Percentiles rank a stretch among this genome's conserved stretches.
phyloP scores from a whole-genome alignment of 2,329 filamentous ascomycete genomes.

The Talaromyces sp. region DNA sequence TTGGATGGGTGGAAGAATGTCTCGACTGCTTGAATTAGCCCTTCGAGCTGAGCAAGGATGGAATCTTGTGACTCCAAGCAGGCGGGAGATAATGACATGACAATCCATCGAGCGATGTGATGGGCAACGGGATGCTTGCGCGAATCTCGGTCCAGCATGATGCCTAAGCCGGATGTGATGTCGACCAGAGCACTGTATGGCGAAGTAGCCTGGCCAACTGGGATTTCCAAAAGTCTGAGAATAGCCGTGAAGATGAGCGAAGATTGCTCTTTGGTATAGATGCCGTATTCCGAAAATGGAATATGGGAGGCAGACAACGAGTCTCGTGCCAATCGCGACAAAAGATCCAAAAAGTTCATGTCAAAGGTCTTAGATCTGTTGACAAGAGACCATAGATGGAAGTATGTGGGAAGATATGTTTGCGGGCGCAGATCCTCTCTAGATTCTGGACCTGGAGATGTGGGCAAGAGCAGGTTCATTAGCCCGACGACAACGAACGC shows the following conservation, averaged over 20 bases:
- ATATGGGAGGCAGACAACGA: slow-evolving; percentile 70
- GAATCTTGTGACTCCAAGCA: slow-evolving; percentile 75
- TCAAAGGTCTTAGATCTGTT: slow-evolving; percentile 86
- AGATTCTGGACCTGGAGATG: slow-evolving; percentile 64
- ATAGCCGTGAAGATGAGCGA: slow-evolving; percentile 90
- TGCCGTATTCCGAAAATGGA: slow-evolving; percentile 77
- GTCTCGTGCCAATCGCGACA: slow-evolving; percentile 83
- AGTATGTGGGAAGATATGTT: slow-evolving; percentile 86
- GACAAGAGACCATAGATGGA: slow-evolving; percentile 93
- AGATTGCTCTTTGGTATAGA: slow-evolving; percentile 89
- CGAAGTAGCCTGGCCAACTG: slow-evolving; percentile 90
- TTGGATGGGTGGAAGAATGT: slow-evolving; percentile 99
- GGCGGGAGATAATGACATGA: slow-evolving; percentile 84
- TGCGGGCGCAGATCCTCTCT: slow-evolving; percentile 76
- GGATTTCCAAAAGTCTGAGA: slow-evolving; percentile 85
- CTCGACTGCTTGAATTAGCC: slow-evolving; percentile 88
- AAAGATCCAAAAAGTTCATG: slow-evolving; percentile 79
- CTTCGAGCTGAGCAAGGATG: slow-evolving; percentile 79
- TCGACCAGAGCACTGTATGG: slow-evolving; percentile 81
- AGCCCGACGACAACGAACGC: slow-evolving; percentile 89
- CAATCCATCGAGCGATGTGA: slow-evolving; percentile 86
- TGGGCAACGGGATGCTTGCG: slow-evolving; percentile 91
- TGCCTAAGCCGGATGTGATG: slow-evolving; percentile 72
- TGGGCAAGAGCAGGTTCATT: slow-evolving; percentile 83
- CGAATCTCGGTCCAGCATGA: slow-evolving; percentile 86